Conservation (phyloP, 2,329 filamentous ascomycete species). For the Aspergillus sp. region DNA sequence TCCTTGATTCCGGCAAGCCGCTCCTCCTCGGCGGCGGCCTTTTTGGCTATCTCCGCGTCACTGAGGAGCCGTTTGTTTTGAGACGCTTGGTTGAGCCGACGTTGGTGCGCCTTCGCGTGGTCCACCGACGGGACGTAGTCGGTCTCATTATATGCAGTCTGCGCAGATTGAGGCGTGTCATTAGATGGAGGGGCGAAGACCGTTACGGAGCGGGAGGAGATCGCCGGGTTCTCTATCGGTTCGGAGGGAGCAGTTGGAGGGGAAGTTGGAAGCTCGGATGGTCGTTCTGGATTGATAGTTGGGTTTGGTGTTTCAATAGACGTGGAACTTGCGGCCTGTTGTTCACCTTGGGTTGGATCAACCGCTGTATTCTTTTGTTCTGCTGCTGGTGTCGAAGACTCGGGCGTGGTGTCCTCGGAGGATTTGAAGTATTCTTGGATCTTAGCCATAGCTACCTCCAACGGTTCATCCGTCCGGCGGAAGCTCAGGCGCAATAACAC, state of each 20-base stretch:
- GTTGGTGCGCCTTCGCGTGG: slow-evolving; percentile 77
- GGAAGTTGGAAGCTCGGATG: slow-evolving; percentile 10
- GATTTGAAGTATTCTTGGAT: slow-evolving; percentile 73
- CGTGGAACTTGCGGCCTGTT: slow-evolving; percentile 12
- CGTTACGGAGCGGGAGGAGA: slow-evolving; percentile 52
- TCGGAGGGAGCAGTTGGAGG: slow-evolving; percentile 18
- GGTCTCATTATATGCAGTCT: slow-evolving; percentile 64
- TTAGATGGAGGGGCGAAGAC: slow-evolving; percentile 77
- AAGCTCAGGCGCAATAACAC: slow-evolving; percentile 77
- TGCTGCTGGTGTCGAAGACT: slow-evolving; percentile 19
- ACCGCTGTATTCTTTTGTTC: slow-evolving; percentile 9
- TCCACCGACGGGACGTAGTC: slow-evolving; percentile 80
- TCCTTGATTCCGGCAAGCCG: slow-evolving; percentile 65
- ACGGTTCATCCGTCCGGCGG: slow-evolving; percentile 69
- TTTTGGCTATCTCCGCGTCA: slow-evolving; percentile 75
- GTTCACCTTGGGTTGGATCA: slow-evolving; percentile 10
- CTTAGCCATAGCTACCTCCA: slow-evolving; percentile 81
- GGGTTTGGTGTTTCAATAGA: slow-evolving; percentile 7
- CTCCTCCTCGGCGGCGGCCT: slow-evolving; percentile 64
- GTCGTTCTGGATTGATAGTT: slow-evolving; percentile 12
- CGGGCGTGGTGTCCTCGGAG: slow-evolving; percentile 31
- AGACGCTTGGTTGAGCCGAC: slow-evolving; percentile 72
- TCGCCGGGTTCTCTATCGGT: slow-evolving; percentile 28
- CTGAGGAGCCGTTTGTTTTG: slow-evolving; percentile 78
- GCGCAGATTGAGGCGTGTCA: slow-evolving; percentile 73